Evolutionary conservation across 495 filamentous ascomycete genomes (phyloP), one percentile per base, ranked within the genome.

Genomic region (Lophium mytilinum): DNA sequence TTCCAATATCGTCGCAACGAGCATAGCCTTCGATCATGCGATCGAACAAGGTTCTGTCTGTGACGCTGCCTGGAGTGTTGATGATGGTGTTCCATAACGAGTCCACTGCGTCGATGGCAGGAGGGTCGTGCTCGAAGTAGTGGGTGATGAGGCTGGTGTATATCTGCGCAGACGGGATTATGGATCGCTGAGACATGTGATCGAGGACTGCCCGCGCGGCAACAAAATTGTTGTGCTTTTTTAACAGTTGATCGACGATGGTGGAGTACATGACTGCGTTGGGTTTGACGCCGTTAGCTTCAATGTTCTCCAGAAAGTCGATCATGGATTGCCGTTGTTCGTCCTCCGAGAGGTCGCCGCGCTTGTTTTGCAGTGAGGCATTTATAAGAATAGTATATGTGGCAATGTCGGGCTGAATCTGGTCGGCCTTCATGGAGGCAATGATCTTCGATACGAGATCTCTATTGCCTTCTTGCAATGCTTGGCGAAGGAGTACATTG

Each of bases 81-180:
- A 68, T 57, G 24, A 77, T 74, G 18, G 73, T 70, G 12, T 72
- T 50, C 57, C 83, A 78, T 7, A 89, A 69, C 9, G 71, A 53
- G 18, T 79, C 76, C 34, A 88, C 75, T 19, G 79, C 80, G 0
- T 65, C 69, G 24, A 85, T 60, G 62, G 87, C 73, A 1, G 84
- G 82, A 9, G 79, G 78, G n/a, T 65, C 12, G 46, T 57, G 74
- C 4, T 68, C 39, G 65, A 89, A 89, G 69, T 83, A 83, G 69
- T 85, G 71, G n/a, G 80, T 76, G n/a, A 84, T 64, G 8, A 91
- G 74, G 62, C 83, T 83, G 24, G 86, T 87, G 74, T 86, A 87
- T 63, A 89, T 77, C 52, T 85, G 77, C 5, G 77, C 61, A 3
- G 76, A 76, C 0, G 83, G 75, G 60, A 76, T 68, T 33, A 86